These are phyloP conservation scores for Fomitiporia mediterranea DNA, from an alignment of 1,284 basidiomycete genomes.

Conservation along the genomic window DNA sequence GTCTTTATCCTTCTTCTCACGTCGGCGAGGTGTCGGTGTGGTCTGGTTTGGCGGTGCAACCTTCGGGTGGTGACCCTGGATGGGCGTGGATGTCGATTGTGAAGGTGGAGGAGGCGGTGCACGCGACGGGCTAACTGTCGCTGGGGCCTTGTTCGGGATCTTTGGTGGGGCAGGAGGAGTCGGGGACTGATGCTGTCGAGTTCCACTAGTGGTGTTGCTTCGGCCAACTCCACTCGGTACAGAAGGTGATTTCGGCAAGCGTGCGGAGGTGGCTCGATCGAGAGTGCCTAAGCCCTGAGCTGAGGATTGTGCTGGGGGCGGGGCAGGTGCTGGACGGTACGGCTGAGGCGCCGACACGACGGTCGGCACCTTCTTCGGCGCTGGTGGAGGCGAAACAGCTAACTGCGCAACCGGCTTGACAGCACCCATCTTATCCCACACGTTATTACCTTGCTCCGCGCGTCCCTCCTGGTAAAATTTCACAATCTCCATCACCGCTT, in stretches of 20 bases:
- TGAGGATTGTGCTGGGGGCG: slow-evolving; percentile 37
- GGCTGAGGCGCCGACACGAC: slow-evolving; percentile 36
- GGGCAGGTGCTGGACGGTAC: slow-evolving; percentile 65
- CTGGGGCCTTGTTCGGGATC: slow-evolving; percentile 17
- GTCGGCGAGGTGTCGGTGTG: slow-evolving; percentile 74
- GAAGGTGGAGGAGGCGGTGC: slow-evolving; percentile 33
- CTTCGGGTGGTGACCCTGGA: slow-evolving; percentile 9
- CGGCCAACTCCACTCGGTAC: slow-evolving; percentile 50
- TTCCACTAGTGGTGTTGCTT: slow-evolving; percentile 61
- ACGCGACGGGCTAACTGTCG: slow-evolving; percentile 33
- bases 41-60: slow-evolving; percentile 28
- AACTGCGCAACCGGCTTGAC: slow-evolving; percentile 24
- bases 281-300: slow-evolving; percentile 50
- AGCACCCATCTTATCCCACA: slow-evolving; percentile 77
- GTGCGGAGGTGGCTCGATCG: slow-evolving; percentile 74
- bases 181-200: slow-evolving; percentile 25
- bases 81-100: not conserved
- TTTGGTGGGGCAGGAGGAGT: slow-evolving; percentile 31
- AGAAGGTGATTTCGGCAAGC: slow-evolving; percentile 47
- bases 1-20: slow-evolving; percentile 82
- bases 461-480: slow-evolving; percentile 88
- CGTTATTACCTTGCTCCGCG: slow-evolving; percentile 59
- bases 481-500: slow-evolving; percentile 98
- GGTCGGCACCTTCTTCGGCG: slow-evolving; percentile 49
- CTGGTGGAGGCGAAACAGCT: slow-evolving; percentile 45